Percentiles rank a stretch among this genome's conserved stretches.
Conservation (phyloP, 176 grass and related monocot species). For the Oryza glaberrima region DNA sequence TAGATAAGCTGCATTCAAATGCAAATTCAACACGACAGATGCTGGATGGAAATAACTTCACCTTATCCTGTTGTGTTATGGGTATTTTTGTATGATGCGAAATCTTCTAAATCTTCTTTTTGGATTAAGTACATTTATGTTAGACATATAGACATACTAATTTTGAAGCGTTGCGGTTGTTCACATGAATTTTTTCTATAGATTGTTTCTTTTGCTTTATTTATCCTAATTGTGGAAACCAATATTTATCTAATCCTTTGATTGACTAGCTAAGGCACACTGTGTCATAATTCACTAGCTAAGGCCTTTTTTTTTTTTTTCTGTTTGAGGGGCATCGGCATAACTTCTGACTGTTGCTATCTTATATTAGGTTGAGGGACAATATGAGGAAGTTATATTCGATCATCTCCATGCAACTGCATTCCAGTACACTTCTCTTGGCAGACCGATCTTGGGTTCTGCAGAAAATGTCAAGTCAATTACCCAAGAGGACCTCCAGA, state of each 20-base stretch:
- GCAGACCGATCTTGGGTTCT: constrained; percentile 86
- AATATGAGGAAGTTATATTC: constrained; percentile 94
- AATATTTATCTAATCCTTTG: background rate
- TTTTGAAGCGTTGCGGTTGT: background rate
- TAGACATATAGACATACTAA: background rate
- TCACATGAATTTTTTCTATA: background rate
- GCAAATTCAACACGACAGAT: background rate
- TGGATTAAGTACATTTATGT: background rate
- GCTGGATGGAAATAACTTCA: background rate
- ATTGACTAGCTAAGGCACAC: background rate
- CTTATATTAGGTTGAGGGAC: constrained; percentile 77
- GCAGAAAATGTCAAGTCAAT: constrained; percentile 82
- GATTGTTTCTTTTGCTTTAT: background rate
- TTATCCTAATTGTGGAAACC: background rate
- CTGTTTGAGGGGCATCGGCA: background rate
- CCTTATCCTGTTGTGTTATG: background rate
- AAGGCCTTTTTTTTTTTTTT: background rate
- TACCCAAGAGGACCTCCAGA: constrained; percentile 71
- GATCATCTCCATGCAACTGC: constrained; percentile 98
- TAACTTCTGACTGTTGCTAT: constrained; percentile 23
- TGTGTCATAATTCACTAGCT: background rate
- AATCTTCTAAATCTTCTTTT: background rate
- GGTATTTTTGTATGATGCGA: background rate
- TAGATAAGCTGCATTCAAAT: background rate
- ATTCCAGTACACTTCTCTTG: constrained; percentile 95